Evolutionary conservation across 2,329 filamentous ascomycete genomes (phyloP).

Genomic region (Xylaria sp.): DNA sequence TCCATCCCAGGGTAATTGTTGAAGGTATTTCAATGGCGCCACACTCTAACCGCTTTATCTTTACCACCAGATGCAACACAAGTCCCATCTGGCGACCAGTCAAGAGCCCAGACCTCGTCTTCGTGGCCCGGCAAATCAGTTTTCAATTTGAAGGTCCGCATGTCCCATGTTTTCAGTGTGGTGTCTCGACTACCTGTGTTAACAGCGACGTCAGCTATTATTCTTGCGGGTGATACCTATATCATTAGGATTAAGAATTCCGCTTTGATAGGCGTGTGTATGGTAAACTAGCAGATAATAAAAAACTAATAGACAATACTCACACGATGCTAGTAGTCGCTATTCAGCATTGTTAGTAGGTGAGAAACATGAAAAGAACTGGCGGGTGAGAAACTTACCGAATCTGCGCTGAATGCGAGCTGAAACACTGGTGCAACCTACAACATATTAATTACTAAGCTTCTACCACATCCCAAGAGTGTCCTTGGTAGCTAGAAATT

Average conservation of each 20-base stretch:
- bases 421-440: constrained; percentile 82
- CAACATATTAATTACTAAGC: constrained; percentile 6
- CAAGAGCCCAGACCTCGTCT: constrained; percentile 58
- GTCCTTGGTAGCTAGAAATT: background rate
- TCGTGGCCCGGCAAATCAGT: constrained; percentile 32
- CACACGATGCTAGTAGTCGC: constrained; percentile 44
- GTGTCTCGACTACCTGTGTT: constrained; percentile 76
- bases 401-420: constrained; percentile 90
- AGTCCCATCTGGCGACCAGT: constrained; percentile 92
- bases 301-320: background rate
- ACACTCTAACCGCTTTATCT: constrained; percentile 78
- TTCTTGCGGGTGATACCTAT: background rate
- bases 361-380: background rate
- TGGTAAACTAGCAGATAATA: background rate
- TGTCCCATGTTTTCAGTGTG: constrained; percentile 90
- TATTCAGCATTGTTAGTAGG: constrained; percentile 7
- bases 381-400: constrained; percentile 43
- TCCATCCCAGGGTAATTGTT: background rate
- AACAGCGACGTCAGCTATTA: constrained; percentile 29
- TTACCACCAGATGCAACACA: constrained; percentile 90
- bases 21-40: constrained; percentile 61
- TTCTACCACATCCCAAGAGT: background rate
- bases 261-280: background rate
- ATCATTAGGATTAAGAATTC: background rate
- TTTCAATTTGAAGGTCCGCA: constrained; percentile 77